Evolutionary conservation across 2,329 filamentous ascomycete species (phyloP).

Genomic region (Alternaria sp.): DNA sequence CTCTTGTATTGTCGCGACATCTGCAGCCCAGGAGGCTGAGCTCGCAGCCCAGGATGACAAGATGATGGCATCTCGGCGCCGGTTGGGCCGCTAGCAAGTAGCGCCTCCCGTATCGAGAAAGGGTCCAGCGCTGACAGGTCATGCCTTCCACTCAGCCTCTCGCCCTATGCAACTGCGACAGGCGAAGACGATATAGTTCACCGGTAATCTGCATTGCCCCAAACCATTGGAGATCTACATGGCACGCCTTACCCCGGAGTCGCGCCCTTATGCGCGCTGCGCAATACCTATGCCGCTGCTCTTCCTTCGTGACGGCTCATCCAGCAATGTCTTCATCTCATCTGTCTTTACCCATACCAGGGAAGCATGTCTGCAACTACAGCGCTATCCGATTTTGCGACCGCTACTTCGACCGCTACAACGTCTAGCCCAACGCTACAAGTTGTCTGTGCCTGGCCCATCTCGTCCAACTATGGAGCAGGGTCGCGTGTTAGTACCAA

Average conservation of each 20-base stretch:
- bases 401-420: conserved; percentile 19
- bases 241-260: conserved; percentile 18
- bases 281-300: conserved; percentile 4
- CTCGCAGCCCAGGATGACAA: not conserved
- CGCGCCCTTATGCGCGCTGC: conserved; percentile 9
- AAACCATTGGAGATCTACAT: conserved; percentile 2
- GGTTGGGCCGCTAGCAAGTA: not conserved
- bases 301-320: conserved; percentile 7
- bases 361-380: conserved; percentile 44
- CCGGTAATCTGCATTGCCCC: conserved; percentile 19
- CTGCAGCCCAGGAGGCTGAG: not conserved
- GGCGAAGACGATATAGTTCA: conserved; percentile 13
- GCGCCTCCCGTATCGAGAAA: not conserved
- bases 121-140: not conserved
- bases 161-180: conserved; percentile 7
- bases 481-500: conserved; percentile 57
- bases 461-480: conserved; percentile 64
- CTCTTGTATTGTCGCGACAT: conserved; percentile 13
- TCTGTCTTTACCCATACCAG: conserved; percentile 31
- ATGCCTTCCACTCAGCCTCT: conserved; percentile 15
- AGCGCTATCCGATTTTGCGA: conserved; percentile 27
- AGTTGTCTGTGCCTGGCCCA: conserved; percentile 64
- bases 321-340: conserved; percentile 10
- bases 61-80: not conserved
- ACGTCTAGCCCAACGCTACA: conserved; percentile 34